Evolutionary conservation across 441 rosid species (phyloP), one percentile per base, ranked within the genome.

Genomic region (Adansonia madagascariensis): DNA sequence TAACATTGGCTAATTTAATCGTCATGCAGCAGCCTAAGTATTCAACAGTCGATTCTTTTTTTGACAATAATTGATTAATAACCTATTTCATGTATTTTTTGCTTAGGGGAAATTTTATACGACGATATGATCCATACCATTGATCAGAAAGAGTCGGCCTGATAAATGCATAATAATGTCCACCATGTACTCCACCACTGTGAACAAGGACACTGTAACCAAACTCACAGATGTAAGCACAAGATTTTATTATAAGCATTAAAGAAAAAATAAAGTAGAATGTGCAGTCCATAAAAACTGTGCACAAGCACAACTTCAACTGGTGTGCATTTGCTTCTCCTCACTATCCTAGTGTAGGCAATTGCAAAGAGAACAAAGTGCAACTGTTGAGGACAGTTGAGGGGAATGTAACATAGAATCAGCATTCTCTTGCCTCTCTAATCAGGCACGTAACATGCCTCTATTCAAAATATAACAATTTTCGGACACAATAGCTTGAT

Each of bases 101-200:
- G 3, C 14, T 41, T 7, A 56, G 53, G 18, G 53, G 62, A 10
- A 71, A 11, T 11, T 72, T 59, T 18, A 18, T 11, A 20, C 20
- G 43, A 18, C 6, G 15, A 57, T 41, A 65, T 68, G 71, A 78
- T 60, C 22, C 80, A 27, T 82, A 86, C 89, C 89, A 86, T 77
- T 84, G 86, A 78, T 84, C 85, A 67, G 85, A 78, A 47, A 86
- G 85, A n/a, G 89, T 86, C 15, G 89, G 89, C 74, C 89, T 80
- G 75, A 86, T 86, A 77, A 78, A 86, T n/a, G 89, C 89, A 78
- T 86, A 86, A 80, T 86, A 84, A 59, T 86, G 89, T 22, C 89
- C 89, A 65, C 87, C 89, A 79, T 84, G 86, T 57, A 85, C 85
- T 35, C 88, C 88, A 8, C 86, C 88, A 70, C 88, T 85, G 79